phyloP scores from a whole-genome alignment of 805 yeast species.

The Hanseniaspora taiwanica region DNA sequence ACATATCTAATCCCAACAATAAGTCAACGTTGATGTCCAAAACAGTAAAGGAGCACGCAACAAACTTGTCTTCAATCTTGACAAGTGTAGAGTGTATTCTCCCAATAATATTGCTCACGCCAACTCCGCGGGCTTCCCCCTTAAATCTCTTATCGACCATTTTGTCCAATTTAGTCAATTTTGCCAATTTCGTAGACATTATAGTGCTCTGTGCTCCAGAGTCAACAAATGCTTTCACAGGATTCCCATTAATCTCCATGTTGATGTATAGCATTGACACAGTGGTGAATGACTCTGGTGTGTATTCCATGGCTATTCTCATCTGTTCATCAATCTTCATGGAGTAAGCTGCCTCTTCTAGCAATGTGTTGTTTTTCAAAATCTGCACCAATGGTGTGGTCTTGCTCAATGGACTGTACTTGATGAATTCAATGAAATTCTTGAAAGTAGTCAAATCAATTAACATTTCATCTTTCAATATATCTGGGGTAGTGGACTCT shows the following conservation, averaged over 20 bases:
- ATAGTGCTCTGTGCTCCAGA: conserved; percentile 92
- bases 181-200: conserved; percentile 66
- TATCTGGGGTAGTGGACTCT: conserved; percentile 2
- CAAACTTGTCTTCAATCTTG: conserved; percentile 50
- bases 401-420: conserved; percentile 3
- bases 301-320: conserved; percentile 66
- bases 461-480: conserved; percentile 5
- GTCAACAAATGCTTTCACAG: conserved; percentile 87
- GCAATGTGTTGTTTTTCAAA: conserved; percentile 1
- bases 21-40: conserved; percentile 54
- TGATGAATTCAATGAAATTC: conserved; percentile 4
- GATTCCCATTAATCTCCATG: conserved; percentile 63
- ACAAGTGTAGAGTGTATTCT: conserved; percentile 82
- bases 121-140: conserved; percentile 88
- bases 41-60: conserved; percentile 59
- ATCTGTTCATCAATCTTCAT: conserved; percentile 70
- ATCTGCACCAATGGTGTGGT: conserved; percentile 3
- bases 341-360: conserved; percentile 24
- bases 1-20: conserved; percentile 81
- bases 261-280: conserved; percentile 78
- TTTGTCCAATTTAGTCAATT: conserved; percentile 51
- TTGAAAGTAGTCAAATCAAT: conserved; percentile 2
- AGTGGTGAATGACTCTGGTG: conserved; percentile 79
- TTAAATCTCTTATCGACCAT: conserved; percentile 66
- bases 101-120: conserved; percentile 65